A percentile compares a stretch with the other conserved stretches of the same genome.
Conservation (phyloP, 192 early-diverging fungal species). For the Martensiomyces pterosporus region DNA sequence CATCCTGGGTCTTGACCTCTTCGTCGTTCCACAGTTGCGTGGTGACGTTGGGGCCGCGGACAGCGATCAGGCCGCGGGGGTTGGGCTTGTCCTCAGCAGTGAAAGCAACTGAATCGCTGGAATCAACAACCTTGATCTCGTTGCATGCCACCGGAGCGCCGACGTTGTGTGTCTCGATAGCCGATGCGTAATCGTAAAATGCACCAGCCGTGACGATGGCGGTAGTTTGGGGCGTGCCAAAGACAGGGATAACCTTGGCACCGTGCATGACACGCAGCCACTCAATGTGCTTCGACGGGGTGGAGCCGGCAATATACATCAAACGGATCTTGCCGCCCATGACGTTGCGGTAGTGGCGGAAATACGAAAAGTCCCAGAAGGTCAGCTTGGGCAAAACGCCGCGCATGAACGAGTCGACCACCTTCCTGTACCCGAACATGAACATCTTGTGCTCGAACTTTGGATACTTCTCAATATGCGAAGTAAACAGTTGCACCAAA, state of each 20-base stretch:
- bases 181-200: conserved; percentile 45
- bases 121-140: conserved; percentile 46
- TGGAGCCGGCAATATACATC: conserved; percentile 33
- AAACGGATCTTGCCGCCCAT: conserved; percentile 41
- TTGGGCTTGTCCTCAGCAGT: conserved; percentile 26
- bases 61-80: conserved; percentile 32
- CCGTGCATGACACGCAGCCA: conserved; percentile 41
- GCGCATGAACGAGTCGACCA: conserved; percentile 33
- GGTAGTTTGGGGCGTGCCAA: conserved; percentile 23
- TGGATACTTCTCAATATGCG: conserved; percentile 39
- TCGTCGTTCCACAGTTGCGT: conserved; percentile 20
- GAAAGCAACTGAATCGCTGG: background rate
- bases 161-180: conserved; percentile 42
- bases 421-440: conserved; percentile 20
- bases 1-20: conserved; percentile 10
- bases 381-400: conserved; percentile 25
- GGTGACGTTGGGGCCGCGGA: conserved; percentile 41
- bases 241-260: conserved; percentile 39
- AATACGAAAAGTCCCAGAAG: conserved; percentile 47
- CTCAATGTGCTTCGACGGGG: conserved; percentile 33
- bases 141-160: conserved; percentile 47
- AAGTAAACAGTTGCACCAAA: conserved; percentile 38
- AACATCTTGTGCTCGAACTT: conserved; percentile 39
- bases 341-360: conserved; percentile 50
- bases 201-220: conserved; percentile 18